Percentiles rank a stretch among this genome's conserved stretches.
These are phyloP conservation scores for Colletotrichum viniferum DNA, from an alignment of 2,329 filamentous ascomycete species.

Conservation along the genomic window DNA sequence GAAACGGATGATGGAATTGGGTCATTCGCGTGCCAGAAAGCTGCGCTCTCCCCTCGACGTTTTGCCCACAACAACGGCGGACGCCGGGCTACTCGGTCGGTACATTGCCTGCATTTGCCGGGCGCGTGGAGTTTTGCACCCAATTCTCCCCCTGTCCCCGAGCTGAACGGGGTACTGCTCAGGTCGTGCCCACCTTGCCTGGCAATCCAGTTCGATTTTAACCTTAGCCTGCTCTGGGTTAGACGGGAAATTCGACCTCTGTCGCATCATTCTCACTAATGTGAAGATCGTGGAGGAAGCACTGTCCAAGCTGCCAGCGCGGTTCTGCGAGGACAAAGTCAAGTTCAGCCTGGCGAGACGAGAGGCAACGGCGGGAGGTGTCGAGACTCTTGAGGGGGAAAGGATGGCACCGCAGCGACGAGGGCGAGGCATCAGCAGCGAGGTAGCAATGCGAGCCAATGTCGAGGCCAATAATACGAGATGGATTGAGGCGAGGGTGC, in stretches of 20 bases:
- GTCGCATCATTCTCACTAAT: neutral
- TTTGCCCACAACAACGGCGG: neutral
- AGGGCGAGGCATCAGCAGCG: neutral
- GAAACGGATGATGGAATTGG: neutral
- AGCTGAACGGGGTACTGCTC: neutral
- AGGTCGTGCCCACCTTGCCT: neutral
- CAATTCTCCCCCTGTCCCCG: neutral
- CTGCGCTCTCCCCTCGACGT: neutral
- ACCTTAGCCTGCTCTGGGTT: neutral
- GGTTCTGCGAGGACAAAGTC: neutral
- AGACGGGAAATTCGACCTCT: neutral
- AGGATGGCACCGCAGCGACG: neutral
- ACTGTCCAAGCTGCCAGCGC: neutral
- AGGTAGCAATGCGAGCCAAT: neutral
- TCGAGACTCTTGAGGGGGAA: neutral
- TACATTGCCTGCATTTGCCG: neutral
- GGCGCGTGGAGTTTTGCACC: neutral
- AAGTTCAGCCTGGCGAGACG: neutral
- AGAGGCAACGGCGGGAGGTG: neutral
- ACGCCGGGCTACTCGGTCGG: neutral
- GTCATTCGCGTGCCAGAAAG: conserved; percentile 6
- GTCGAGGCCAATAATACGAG: conserved; percentile 12
- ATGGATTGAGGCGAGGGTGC: conserved; percentile 14
- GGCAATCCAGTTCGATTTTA: neutral
- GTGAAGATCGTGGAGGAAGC: neutral